Evolutionary conservation across 768 basidiomycete species (phyloP).

Genomic region (Agrocybe praecox): DNA sequence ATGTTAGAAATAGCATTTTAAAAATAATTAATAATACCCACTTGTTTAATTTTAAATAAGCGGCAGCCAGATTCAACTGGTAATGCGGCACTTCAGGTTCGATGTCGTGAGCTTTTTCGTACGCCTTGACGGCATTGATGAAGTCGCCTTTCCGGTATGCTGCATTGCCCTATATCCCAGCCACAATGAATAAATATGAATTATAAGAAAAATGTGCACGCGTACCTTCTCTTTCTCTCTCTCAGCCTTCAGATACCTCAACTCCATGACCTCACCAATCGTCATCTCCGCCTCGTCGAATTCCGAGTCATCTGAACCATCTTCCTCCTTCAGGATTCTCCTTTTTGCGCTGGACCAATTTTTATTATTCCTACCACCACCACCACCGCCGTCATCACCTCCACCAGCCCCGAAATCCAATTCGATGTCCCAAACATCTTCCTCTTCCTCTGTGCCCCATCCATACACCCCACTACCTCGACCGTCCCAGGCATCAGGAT

Average conservation of each 20-base stretch:
- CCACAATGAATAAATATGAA: no score
- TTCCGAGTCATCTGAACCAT: neutral
- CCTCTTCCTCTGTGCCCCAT: conserved; percentile 77
- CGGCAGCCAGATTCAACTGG: conserved; percentile 76
- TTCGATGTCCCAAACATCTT: conserved; percentile 76
- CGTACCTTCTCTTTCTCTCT: conserved; percentile 67
- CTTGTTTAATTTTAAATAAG: conserved; percentile 71
- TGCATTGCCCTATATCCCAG: conserved; percentile 55
- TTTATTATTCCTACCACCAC: conserved; percentile 27
- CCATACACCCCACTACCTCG: conserved; percentile 71
- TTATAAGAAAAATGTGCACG: conserved; percentile 14
- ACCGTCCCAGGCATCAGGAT: conserved; percentile 56
- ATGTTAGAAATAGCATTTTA: conserved; percentile 3
- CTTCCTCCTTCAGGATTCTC: neutral
- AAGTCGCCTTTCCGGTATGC: conserved; percentile 70
- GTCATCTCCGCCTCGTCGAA: conserved; percentile 57
- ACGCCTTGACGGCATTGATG: conserved; percentile 54
- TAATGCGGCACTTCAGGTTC: conserved; percentile 79
- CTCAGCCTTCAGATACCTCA: conserved; percentile 71
- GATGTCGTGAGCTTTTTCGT: conserved; percentile 60
- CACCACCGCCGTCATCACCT: conserved; percentile 47
- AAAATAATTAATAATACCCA: conserved; percentile 33
- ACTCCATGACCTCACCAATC: conserved; percentile 75
- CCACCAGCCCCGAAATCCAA: conserved; percentile 64
- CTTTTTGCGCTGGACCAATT: neutral